phyloP scores from a whole-genome alignment of 257 asterid genomes.

The Nicotiana noctiflora region DNA sequence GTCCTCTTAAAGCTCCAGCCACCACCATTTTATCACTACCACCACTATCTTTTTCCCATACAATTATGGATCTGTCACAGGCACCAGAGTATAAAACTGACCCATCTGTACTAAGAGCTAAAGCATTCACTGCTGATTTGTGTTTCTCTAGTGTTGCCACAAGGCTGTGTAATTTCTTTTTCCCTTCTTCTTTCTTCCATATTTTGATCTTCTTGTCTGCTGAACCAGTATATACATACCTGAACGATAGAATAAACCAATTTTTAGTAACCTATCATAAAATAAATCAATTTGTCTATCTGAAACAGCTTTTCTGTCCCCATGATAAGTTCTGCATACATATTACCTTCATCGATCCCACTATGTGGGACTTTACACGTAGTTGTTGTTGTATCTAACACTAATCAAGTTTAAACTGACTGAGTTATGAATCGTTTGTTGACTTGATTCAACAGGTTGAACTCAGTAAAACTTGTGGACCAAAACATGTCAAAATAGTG shows the following conservation, averaged over 20 bases:
- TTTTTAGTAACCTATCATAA: background rate
- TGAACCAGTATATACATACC: constrained; percentile 52
- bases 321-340: no score
- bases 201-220: constrained; percentile 59
- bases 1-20: constrained; percentile 71
- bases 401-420: background rate
- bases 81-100: constrained; percentile 75
- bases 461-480: background rate
- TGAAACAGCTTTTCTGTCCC: no score
- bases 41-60: constrained; percentile 53
- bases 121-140: constrained; percentile 67
- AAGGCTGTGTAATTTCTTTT: constrained; percentile 27
- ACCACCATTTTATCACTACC: constrained; percentile 36
- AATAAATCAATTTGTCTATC: no score
- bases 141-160: constrained; percentile 53
- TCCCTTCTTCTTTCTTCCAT: constrained; percentile 36
- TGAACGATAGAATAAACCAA: background rate
- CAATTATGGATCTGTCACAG: constrained; percentile 65
- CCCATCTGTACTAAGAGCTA: constrained; percentile 58
- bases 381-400: no score
- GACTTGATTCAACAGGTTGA: background rate
- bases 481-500: background rate
- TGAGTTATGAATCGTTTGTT: background rate
- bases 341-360: no score
- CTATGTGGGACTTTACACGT: no score